phyloP scores from a whole-genome alignment of 129 eudicot genomes.

The Arctium minus region DNA sequence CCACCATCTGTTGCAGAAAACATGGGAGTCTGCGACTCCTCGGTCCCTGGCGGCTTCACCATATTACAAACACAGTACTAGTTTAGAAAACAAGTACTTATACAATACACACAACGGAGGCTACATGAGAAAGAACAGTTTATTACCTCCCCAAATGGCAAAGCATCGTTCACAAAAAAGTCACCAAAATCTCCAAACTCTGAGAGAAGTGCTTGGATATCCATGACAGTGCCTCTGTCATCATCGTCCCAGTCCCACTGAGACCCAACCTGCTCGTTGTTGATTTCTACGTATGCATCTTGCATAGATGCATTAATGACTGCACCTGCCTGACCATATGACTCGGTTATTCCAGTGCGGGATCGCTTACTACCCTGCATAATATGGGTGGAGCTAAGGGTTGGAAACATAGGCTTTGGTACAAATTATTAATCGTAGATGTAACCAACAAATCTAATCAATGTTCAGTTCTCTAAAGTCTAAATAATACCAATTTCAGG shows the following conservation, averaged over 20 bases:
- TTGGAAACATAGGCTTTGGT: background rate
- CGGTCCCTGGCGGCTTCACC: conserved; percentile 93
- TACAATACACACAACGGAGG: background rate
- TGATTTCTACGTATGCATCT: conserved; percentile 45
- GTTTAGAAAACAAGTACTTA: background rate
- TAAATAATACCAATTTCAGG: background rate
- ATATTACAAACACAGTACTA: conserved; percentile 15
- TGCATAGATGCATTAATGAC: conserved; percentile 45
- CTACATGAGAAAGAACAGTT: background rate
- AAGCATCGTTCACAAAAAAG: conserved; percentile 78
- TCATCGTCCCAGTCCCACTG: conserved; percentile 95
- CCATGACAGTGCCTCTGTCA: conserved; percentile 79
- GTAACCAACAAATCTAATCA: background rate
- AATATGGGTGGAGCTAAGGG: background rate
- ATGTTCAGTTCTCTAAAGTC: background rate
- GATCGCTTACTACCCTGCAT: conserved; percentile 81
- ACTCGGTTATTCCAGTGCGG: conserved; percentile 66
- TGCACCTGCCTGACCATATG: conserved; percentile 70
- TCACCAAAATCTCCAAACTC: conserved; percentile 99
- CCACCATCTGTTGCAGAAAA: conserved; percentile 72
- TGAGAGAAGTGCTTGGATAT: conserved; percentile 88
- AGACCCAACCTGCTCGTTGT: conserved; percentile 63
- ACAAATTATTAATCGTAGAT: background rate
- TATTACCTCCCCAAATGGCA: conserved; percentile 94
- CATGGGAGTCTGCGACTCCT: conserved; percentile 72